Evolutionary conservation across 139 green algal species (phyloP), one percentile per base, ranked within the genome.

Genomic region (Limnomonas spitsbergensis): DNA sequence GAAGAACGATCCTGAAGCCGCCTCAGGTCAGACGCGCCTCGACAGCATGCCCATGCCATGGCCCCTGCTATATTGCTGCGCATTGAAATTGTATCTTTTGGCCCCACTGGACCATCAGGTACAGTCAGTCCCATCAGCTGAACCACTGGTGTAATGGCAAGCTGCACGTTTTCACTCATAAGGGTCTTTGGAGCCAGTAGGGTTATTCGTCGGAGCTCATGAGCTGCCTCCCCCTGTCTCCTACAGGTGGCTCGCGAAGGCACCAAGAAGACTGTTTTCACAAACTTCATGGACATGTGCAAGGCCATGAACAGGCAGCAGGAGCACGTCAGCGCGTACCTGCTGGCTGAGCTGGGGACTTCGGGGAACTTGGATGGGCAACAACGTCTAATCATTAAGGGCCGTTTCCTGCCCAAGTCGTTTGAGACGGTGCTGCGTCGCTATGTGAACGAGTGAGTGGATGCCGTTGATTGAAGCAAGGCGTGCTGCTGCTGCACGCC

Each of bases 261-360:
- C 40, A 99, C 96, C 47, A 99, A 99, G 90, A 99, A 99, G 93
- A 99, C 96, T 3, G 96, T 99, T 39, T 99, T 99, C 84, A 95
- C 90, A 68, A 99, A 99, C 91, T 99, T 98, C 84, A 96, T 97
- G 90, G 96, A 99, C 81, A 90, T 99, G 66, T 98, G 94, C 90
- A 97, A 96, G 81, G 85, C 85, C 67, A 91, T 92, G 86, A 92
- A 92, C 86, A 75, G 88, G 20, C 86, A 90, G 74, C 69, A 88
- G 32, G 88, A 92, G 73, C 88, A 92, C 66, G 88, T 92, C 1
- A 78, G 40, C 38, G 84, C 88, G 9, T 99, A 95, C 89, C 78
- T 99, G 76, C 84, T 98, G 56, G 92, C 93, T 24, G 96, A 99
- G 91, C 85, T 99, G 89, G 96, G 96, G 24, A 97, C 94, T 4